phyloP scores from a whole-genome alignment of 2,329 filamentous ascomycete genomes.

The Xylariomycetidae sp. region DNA sequence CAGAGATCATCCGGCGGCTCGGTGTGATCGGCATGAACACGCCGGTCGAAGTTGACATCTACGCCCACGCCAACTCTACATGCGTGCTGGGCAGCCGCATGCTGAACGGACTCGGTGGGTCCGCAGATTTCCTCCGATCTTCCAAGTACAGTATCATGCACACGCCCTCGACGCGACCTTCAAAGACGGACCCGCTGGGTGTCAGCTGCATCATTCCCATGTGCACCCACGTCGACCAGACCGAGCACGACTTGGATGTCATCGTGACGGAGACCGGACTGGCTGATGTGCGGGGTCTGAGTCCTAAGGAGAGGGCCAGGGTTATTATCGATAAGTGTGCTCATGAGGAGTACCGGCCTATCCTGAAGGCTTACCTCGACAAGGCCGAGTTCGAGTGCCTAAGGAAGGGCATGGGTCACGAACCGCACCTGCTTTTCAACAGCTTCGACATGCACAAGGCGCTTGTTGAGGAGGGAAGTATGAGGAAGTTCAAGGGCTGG shows the following conservation, averaged over 20 bases:
- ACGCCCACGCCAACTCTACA: slow-evolving; percentile 87
- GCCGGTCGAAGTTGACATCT: slow-evolving; percentile 89
- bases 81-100: slow-evolving; percentile 84
- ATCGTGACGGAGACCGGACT: slow-evolving; percentile 73
- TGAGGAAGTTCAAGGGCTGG: slow-evolving; percentile 73
- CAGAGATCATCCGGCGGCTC: slow-evolving; percentile 82
- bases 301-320: slow-evolving; percentile 72
- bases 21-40: slow-evolving; percentile 95
- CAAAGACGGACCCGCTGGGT: slow-evolving; percentile 77
- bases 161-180: slow-evolving; percentile 75
- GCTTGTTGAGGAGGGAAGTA: slow-evolving; percentile 75
- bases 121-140: slow-evolving; percentile 66
- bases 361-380: slow-evolving; percentile 77
- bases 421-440: slow-evolving; percentile 84
- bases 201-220: slow-evolving; percentile 89
- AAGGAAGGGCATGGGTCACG: slow-evolving; percentile 82
- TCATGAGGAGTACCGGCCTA: slow-evolving; percentile 79
- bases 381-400: slow-evolving; percentile 83
- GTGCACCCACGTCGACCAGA: slow-evolving; percentile 90
- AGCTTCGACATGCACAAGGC: slow-evolving; percentile 87
- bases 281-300: slow-evolving; percentile 78
- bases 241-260: slow-evolving; percentile 88
- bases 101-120: slow-evolving; percentile 70
- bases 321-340: slow-evolving; percentile 86
- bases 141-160: slow-evolving; percentile 88